A percentile compares a stretch with the other conserved stretches of the same genome.
These are phyloP conservation scores for Colletotrichum theobromicola DNA, from an alignment of 2,329 filamentous ascomycete genomes.

Conservation along the genomic window DNA sequence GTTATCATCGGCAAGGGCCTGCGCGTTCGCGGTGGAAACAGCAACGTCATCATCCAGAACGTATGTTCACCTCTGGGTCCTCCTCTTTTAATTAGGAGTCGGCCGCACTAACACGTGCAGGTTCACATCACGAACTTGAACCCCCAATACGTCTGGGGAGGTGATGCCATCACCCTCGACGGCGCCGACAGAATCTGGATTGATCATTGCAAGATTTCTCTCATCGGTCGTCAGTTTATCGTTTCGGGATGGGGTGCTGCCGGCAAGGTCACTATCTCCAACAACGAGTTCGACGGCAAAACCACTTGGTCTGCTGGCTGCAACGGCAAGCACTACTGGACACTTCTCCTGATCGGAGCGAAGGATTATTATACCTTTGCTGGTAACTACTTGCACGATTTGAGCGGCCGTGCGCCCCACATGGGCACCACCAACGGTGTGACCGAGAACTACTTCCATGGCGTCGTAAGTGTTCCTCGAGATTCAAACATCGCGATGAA, in stretches of 20 bases:
- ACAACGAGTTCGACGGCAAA: conserved; percentile 42
- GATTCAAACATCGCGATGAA: too few relatives aligned
- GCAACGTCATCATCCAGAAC: conserved; percentile 58
- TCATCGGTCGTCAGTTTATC: conserved; percentile 45
- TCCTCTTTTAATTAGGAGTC: neutral
- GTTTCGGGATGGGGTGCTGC: conserved; percentile 39
- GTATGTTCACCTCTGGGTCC: too few relatives aligned
- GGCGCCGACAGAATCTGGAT: conserved; percentile 31
- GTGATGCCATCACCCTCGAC: conserved; percentile 44
- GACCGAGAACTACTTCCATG: conserved; percentile 26
- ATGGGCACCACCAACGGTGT: conserved; percentile 19
- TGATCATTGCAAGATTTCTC: conserved; percentile 42
- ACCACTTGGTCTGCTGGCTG: conserved; percentile 33
- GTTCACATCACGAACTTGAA: conserved; percentile 35
- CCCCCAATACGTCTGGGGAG: conserved; percentile 32
- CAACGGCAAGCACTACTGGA: conserved; percentile 37
- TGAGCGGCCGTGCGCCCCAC: conserved; percentile 31
- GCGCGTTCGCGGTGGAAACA: conserved; percentile 42
- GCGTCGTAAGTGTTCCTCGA: conserved; percentile 19
- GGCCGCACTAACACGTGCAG: neutral
- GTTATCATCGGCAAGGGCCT: conserved; percentile 44
- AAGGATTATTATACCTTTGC: conserved; percentile 28
- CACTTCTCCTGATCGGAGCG: conserved; percentile 32
- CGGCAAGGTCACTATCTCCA: conserved; percentile 38
- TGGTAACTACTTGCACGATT: conserved; percentile 32